Conservation (phyloP, 1,284 basidiomycete genomes). For the Mycena sp. region DNA sequence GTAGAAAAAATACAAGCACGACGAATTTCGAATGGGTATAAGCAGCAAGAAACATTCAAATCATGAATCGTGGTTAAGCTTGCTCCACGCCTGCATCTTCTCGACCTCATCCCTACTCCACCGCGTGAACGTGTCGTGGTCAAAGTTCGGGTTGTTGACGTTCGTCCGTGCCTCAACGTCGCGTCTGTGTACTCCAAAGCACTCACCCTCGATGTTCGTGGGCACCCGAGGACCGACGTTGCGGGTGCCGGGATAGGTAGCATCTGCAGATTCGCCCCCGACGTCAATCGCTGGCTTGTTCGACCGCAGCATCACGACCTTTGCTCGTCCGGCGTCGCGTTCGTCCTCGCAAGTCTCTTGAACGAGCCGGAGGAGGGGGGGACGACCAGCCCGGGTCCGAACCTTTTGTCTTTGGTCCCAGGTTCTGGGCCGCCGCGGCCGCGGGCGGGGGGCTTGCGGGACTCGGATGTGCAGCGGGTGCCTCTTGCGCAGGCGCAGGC, state of each 20-base stretch:
- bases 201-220: neutral
- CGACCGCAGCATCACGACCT: neutral
- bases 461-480: neutral
- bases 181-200: slow-evolving; percentile 12
- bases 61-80: neutral
- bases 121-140: slow-evolving; percentile 13
- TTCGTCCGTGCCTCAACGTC: slow-evolving; percentile 21
- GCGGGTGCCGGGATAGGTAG: neutral
- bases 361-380: neutral
- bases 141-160: slow-evolving; percentile 19
- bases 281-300: neutral
- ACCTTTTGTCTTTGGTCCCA: neutral
- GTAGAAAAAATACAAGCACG: no score
- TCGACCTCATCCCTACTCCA: slow-evolving; percentile 19
- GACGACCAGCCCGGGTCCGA: neutral
- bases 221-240: neutral
- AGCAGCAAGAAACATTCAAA: no score
- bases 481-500: neutral
- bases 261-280: neutral
- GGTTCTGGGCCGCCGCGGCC: neutral
- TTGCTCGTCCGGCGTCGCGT: neutral
- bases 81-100: slow-evolving; percentile 19
- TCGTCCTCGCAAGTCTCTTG: neutral
- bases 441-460: neutral
- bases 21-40: no score